Evolutionary conservation across 352 stramenopile genomes (phyloP).

Genomic region (Phytophthora tubulina): DNA sequence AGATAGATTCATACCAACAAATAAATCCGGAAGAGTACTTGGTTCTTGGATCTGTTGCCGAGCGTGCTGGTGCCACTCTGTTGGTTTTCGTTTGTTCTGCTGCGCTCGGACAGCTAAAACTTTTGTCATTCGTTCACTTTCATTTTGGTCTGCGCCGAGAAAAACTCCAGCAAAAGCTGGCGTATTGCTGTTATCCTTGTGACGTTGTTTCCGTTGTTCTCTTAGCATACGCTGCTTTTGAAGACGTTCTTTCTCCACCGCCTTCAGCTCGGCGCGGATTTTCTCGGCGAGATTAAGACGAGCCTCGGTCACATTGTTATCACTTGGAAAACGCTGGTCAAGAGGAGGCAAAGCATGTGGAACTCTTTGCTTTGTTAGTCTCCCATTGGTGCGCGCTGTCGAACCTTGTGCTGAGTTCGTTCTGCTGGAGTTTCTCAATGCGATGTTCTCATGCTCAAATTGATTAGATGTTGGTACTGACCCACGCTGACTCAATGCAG

Average conservation of each 20-base stretch:
- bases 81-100: constrained; percentile 29
- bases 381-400: constrained; percentile 7
- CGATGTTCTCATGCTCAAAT: constrained; percentile 20
- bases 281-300: constrained; percentile 56
- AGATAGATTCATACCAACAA: constrained; percentile 39
- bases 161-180: constrained; percentile 15
- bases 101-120: constrained; percentile 17
- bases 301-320: constrained; percentile 26
- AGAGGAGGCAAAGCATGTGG: constrained; percentile 14
- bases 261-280: constrained; percentile 49
- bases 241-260: constrained; percentile 55
- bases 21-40: constrained; percentile 40
- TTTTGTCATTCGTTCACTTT: constrained; percentile 4
- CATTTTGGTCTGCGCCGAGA: constrained; percentile 1
- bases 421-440: constrained; percentile 1
- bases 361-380: constrained; percentile 1
- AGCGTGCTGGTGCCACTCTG: constrained; percentile 13
- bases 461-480: constrained; percentile 16
- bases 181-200: constrained; percentile 28
- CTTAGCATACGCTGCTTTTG: constrained; percentile 50
- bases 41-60: constrained; percentile 18
- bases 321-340: constrained; percentile 17
- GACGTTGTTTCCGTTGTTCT: constrained; percentile 53
- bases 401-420: background rate
- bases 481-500: constrained; percentile 8